Evolutionary conservation across 1,139 yeast genomes (phyloP).

Genomic region (Geotrichum cucujoidarum): DNA sequence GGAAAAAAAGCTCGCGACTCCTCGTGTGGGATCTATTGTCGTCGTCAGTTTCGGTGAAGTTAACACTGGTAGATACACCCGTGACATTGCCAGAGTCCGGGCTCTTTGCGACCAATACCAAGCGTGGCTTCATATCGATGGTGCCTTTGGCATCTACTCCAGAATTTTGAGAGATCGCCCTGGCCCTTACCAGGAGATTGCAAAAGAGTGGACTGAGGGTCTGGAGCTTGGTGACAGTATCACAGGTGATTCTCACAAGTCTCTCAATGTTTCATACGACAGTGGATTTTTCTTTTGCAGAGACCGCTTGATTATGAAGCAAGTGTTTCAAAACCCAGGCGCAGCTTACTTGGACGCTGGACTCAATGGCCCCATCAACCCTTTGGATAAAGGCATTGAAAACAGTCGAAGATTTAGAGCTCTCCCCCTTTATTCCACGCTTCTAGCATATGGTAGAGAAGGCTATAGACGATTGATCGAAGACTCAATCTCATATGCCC

Average conservation of each 20-base stretch:
- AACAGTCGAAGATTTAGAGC: slow-evolving; percentile 31
- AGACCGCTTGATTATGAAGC: slow-evolving; percentile 19
- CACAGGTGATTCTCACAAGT: slow-evolving; percentile 32
- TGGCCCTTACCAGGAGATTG: slow-evolving; percentile 16
- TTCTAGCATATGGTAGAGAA: slow-evolving; percentile 27
- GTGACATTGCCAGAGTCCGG: slow-evolving; percentile 21
- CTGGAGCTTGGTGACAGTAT: slow-evolving; percentile 31
- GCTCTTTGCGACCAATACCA: slow-evolving; percentile 27
- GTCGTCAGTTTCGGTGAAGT: slow-evolving; percentile 31
- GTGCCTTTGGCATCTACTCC: slow-evolving; percentile 29
- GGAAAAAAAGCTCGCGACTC: slow-evolving; percentile 20
- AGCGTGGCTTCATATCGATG: slow-evolving; percentile 33
- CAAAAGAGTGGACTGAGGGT: slow-evolving; percentile 22
- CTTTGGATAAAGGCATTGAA: slow-evolving; percentile 29
- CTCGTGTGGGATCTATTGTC: slow-evolving; percentile 22
- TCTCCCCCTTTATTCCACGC: slow-evolving; percentile 27
- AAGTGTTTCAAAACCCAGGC: slow-evolving; percentile 28
- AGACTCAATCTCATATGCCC: slow-evolving; percentile 23
- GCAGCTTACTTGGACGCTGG: slow-evolving; percentile 27
- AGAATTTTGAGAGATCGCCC: slow-evolving; percentile 19
- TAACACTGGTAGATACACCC: slow-evolving; percentile 30
- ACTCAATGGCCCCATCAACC: slow-evolving; percentile 16
- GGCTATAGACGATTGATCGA: slow-evolving; percentile 26
- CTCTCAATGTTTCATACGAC: slow-evolving; percentile 32
- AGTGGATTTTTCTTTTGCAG: slow-evolving; percentile 28